These are phyloP conservation scores for Quercus lobata DNA, from an alignment of 331 rosid genomes.

Conservation along the genomic window DNA sequence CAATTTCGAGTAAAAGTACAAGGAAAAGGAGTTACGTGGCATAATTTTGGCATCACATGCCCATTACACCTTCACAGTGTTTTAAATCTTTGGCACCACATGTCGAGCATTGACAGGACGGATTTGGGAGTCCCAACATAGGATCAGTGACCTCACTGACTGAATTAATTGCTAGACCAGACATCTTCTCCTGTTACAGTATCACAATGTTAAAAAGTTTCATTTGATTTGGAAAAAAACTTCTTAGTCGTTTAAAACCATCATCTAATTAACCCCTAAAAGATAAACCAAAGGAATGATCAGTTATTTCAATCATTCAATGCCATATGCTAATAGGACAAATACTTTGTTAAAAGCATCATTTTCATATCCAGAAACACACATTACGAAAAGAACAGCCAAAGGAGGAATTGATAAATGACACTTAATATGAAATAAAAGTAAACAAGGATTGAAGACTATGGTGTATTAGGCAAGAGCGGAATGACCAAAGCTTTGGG, in stretches of 20 bases:
- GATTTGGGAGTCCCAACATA: constrained; percentile 85
- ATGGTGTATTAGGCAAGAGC: not conserved
- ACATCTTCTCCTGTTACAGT: constrained; percentile 57
- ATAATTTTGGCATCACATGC: constrained; percentile 12
- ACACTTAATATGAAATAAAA: not conserved
- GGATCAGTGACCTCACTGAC: constrained; percentile 67
- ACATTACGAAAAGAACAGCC: not conserved
- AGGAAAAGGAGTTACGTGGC: constrained; percentile 10
- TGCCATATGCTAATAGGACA: not conserved
- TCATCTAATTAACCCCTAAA: not conserved
- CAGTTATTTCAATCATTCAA: not conserved
- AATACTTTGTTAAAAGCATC: not conserved
- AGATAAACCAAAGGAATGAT: not conserved
- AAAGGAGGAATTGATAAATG: not conserved
- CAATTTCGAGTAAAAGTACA: constrained; percentile 11
- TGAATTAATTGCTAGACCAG: constrained; percentile 48
- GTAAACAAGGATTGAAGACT: not conserved
- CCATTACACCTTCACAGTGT: constrained; percentile 68
- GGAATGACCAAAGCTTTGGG: too few species aligned
- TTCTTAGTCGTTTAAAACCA: not conserved
- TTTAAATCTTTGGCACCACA: constrained; percentile 61
- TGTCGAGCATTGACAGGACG: constrained; percentile 57
- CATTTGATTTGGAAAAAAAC: not conserved
- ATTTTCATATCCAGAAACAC: not conserved
- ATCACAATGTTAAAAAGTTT: constrained; percentile 9